Percentiles rank a stretch among this genome's conserved stretches.
phyloP scores from a whole-genome alignment of 2,329 filamentous ascomycete species.

The Aspergillus calidoustus region DNA sequence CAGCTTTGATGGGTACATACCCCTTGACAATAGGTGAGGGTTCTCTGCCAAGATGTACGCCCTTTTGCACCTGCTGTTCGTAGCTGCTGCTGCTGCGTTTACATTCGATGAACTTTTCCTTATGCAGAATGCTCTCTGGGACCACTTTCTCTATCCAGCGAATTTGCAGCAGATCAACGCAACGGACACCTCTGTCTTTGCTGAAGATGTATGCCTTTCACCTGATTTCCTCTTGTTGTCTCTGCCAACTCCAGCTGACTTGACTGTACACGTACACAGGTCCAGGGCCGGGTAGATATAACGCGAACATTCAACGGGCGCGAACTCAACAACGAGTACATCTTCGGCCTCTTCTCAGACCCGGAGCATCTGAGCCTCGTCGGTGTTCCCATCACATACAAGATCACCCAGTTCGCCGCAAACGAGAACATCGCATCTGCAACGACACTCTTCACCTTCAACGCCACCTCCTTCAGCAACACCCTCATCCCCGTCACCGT shows the following conservation, averaged over 20 bases:
- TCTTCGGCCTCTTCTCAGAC: constrained; percentile 30
- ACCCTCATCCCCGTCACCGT: constrained; percentile 30
- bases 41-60: not conserved
- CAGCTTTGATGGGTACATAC: too few species aligned
- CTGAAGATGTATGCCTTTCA: not conserved
- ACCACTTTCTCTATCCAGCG: constrained; percentile 11
- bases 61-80: not conserved
- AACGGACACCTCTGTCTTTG: constrained; percentile 1
- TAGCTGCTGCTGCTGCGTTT: not conserved
- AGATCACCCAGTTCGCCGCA: constrained; percentile 31
- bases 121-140: constrained; percentile 7
- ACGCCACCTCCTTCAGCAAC: constrained; percentile 28
- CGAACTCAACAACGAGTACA: constrained; percentile 21
- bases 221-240: not conserved
- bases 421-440: constrained; percentile 29
- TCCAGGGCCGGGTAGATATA: constrained; percentile 36
- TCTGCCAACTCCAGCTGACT: not conserved
- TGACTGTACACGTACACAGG: constrained; percentile 9
- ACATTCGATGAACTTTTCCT: constrained; percentile 10
- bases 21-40: too few species aligned
- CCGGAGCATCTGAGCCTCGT: constrained; percentile 25
- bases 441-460: constrained; percentile 32
- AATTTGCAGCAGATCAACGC: constrained; percentile 8
- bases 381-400: constrained; percentile 30
- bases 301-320: constrained; percentile 19